A percentile compares a stretch with the other conserved stretches of the same genome.
phyloP scores from a whole-genome alignment of 148 eudicot species.

The Camellia granthamiana region DNA sequence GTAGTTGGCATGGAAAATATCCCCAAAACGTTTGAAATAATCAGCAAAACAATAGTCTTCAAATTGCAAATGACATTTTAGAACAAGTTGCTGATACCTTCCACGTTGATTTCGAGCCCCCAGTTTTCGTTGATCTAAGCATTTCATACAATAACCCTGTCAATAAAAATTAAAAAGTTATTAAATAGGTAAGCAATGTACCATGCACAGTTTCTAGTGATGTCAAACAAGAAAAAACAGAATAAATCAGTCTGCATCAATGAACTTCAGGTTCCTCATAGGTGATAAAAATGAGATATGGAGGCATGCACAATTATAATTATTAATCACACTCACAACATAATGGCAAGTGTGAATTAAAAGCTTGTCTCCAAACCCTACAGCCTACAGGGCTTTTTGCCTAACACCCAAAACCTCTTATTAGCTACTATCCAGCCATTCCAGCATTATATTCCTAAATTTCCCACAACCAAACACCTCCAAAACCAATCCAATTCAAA shows the following conservation, averaged over 20 bases:
- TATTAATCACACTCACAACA: background rate
- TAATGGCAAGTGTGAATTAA: background rate
- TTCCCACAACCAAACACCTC: background rate
- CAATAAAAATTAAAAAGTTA: background rate
- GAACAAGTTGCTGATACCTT: conserved; percentile 50
- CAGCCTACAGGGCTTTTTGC: no score
- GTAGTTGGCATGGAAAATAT: background rate
- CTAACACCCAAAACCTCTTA: background rate
- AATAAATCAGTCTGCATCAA: conserved; percentile 6
- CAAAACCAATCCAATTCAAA: background rate
- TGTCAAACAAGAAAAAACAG: background rate
- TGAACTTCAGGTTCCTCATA: background rate
- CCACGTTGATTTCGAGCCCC: conserved; percentile 72
- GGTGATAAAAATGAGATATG: background rate
- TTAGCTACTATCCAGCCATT: background rate
- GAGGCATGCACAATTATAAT: background rate
- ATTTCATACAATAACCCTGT: conserved; percentile 81
- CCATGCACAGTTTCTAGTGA: background rate
- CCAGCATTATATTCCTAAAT: background rate
- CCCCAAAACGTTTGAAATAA: background rate
- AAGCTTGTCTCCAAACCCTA: no score
- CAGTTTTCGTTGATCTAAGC: conserved; percentile 72
- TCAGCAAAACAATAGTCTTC: conserved; percentile 1
- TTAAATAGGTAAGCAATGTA: background rate
- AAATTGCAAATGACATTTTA: background rate